Evolutionary conservation across 169 alveolate genomes (phyloP), one percentile per base, ranked within the genome.

Genomic region (Theileria orientalis): DNA sequence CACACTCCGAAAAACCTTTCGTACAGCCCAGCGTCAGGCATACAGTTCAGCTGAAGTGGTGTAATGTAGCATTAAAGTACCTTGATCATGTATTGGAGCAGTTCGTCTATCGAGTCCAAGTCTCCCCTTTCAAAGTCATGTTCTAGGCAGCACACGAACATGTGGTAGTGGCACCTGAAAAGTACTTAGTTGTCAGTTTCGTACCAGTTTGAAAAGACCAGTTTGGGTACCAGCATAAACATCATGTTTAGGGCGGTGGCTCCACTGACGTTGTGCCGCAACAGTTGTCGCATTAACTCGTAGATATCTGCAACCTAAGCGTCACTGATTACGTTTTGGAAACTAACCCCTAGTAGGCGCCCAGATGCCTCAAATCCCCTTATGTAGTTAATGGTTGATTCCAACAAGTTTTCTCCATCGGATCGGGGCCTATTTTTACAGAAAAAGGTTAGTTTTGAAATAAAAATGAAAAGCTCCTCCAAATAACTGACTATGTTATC

Each of bases 1-100:
- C 82, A 72, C 44, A 72, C 27, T 1, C 56, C 74, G 61, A 72
- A 72, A 74, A 72, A 72, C 35, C 74, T 74, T 5, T 74, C 82
- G 32, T 72, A 72, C 77, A 72, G 52, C 1, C 62, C 61, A 0
- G 82, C 74, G 41, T 72, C 82, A 3, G 82, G 82, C 9, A 23
- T 19, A 33, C 82, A 72, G 46, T 25, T 44, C 75, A 60, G n/a
- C n/a, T n/a, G n/a, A n/a, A n/a, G n/a, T n/a, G n/a, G n/a, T n/a
- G n/a, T n/a, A n/a, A n/a, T n/a, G n/a, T n/a, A n/a, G n/a, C n/a
- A n/a, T n/a, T n/a, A n/a, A n/a, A n/a, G n/a, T n/a, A n/a, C 30
- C n/a, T 27, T 52, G 16, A 59, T 40, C 82, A 72, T 72, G 23
- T 21, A n/a, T 21, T 72, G 74, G 63, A 72, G 25, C 29, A 72